A percentile compares a stretch with the other conserved stretches of the same genome.
Evolutionary conservation across 306 rosid genomes (phyloP).

Genomic region (Ammopiptanthus mongolicus): DNA sequence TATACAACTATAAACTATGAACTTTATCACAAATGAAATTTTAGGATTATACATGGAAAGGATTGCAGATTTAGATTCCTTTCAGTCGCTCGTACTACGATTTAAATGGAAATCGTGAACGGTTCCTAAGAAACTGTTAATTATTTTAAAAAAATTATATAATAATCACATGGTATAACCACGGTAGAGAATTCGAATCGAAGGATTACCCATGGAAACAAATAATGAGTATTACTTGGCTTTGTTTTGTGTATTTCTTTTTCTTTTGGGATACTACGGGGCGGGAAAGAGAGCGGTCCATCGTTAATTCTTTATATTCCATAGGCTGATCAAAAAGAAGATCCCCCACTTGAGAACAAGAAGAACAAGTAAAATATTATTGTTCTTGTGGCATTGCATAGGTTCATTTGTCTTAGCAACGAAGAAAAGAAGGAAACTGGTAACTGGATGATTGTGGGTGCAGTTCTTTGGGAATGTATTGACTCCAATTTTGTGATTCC

Average conservation of each 20-base stretch:
- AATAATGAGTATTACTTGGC: background rate
- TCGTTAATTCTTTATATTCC: constrained; percentile 23
- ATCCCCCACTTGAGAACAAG: background rate
- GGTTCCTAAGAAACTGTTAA: too few relatives aligned
- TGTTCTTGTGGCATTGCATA: background rate
- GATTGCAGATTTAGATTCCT: too few relatives aligned
- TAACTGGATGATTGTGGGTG: background rate
- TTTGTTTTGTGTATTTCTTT: background rate
- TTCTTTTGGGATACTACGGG: background rate
- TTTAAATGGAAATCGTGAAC: too few relatives aligned
- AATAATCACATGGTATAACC: too few relatives aligned
- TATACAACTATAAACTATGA: too few relatives aligned
- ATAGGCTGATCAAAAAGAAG: background rate
- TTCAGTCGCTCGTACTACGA: too few relatives aligned
- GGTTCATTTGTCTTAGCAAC: constrained; percentile 12
- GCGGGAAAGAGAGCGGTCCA: background rate
- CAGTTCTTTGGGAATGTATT: background rate
- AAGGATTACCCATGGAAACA: too few relatives aligned
- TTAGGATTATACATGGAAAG: background rate
- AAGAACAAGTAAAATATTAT: background rate
- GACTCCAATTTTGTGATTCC: too few relatives aligned
- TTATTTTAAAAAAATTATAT: too few relatives aligned
- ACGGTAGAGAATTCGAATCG: too few relatives aligned
- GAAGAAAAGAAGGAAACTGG: background rate
- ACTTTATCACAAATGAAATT: too few relatives aligned